Percentiles rank a stretch among this genome's conserved stretches.
phyloP scores from a whole-genome alignment of 2,329 filamentous ascomycete genomes.

The Aspergillus tanneri region DNA sequence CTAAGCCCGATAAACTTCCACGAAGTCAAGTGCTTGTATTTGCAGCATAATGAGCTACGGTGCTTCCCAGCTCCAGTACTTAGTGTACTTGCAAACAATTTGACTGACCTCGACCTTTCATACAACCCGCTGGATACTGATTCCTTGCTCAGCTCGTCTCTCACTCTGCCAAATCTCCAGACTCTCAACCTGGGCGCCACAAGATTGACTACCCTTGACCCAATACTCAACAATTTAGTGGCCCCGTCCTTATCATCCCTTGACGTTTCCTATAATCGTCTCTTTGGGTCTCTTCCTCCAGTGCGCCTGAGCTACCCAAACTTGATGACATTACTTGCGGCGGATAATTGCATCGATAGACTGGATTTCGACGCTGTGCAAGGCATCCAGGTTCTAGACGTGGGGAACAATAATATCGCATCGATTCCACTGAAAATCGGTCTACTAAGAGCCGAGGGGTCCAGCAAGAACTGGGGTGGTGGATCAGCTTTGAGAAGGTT shows the following conservation, averaged over 20 bases:
- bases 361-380: constrained; percentile 70
- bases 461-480: constrained; percentile 35
- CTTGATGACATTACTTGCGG: constrained; percentile 68
- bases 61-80: constrained; percentile 67
- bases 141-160: constrained; percentile 62
- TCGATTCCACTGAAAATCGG: constrained; percentile 78
- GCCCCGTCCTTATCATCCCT: constrained; percentile 74
- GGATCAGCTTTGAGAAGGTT: constrained; percentile 61
- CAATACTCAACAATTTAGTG: constrained; percentile 64
- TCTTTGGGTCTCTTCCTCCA: constrained; percentile 64
- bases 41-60: constrained; percentile 76
- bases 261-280: constrained; percentile 79
- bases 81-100: constrained; percentile 66
- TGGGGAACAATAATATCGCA: constrained; percentile 82
- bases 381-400: constrained; percentile 73
- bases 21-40: constrained; percentile 58
- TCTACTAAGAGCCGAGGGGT: constrained; percentile 62
- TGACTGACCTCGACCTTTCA: constrained; percentile 71
- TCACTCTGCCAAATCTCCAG: constrained; percentile 71
- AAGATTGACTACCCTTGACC: constrained; percentile 67
- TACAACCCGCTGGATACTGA: constrained; percentile 69
- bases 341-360: constrained; percentile 75
- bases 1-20: constrained; percentile 47
- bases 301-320: constrained; percentile 68
- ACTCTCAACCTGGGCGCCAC: constrained; percentile 76